Percentiles rank a stretch among this genome's conserved stretches.
Evolutionary conservation across 2,329 filamentous ascomycete species (phyloP).

Genomic region (Aspergillus phoenicis): DNA sequence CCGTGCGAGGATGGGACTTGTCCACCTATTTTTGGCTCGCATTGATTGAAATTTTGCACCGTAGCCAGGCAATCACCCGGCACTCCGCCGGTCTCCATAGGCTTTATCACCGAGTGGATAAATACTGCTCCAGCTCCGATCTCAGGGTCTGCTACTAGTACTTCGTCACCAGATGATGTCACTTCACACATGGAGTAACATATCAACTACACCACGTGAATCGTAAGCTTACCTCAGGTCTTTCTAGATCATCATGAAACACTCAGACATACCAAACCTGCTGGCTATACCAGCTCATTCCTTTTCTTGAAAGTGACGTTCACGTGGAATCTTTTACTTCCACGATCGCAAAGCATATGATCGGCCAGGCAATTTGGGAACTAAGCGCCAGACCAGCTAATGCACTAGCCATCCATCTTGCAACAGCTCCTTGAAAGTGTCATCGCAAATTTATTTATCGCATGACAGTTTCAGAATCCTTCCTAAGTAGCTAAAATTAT

Average conservation of each 20-base stretch:
- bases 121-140: conserved; percentile 2
- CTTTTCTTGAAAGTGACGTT: not conserved
- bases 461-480: not conserved
- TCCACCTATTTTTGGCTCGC: conserved; percentile 7
- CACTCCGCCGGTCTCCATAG: conserved; percentile 5
- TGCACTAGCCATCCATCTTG: not conserved
- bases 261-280: too few relatives aligned
- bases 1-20: conserved; percentile 6
- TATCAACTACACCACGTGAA: not conserved
- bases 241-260: not conserved
- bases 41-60: not conserved
- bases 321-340: not conserved
- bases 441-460: not conserved
- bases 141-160: not conserved
- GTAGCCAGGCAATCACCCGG: conserved; percentile 2
- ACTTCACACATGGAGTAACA: not conserved
- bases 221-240: not conserved
- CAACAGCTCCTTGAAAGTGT: not conserved
- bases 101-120: conserved; percentile 3
- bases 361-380: not conserved
- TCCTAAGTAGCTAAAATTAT: not conserved
- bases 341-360: not conserved
- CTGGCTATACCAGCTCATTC: not conserved
- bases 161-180: conserved; percentile 1
- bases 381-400: not conserved